phyloP scores from a whole-genome alignment of 1,139 yeast genomes.

The Candida pseudoviswanathii region DNA sequence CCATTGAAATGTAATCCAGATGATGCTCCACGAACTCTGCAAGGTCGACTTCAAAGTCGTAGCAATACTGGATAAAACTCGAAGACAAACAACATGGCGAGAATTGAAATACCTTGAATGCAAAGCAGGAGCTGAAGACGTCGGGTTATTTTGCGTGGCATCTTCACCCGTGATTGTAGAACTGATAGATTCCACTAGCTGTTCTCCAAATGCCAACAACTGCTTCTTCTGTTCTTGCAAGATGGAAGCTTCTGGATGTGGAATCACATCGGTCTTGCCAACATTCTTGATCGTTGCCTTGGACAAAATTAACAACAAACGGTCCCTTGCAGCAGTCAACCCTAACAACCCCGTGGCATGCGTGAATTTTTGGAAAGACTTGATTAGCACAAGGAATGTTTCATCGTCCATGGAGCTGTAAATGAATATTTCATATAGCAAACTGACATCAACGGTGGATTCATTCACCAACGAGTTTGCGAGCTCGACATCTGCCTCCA shows the following conservation, averaged over 20 bases:
- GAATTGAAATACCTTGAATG: constrained; percentile 52
- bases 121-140: constrained; percentile 7
- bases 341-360: constrained; percentile 83
- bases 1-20: constrained; percentile 79
- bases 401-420: constrained; percentile 71
- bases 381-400: constrained; percentile 58
- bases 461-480: constrained; percentile 41
- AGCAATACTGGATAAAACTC: constrained; percentile 78
- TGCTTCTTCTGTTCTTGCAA: constrained; percentile 31
- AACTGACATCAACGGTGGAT: constrained; percentile 49
- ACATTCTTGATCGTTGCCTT: constrained; percentile 50
- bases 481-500: constrained; percentile 41
- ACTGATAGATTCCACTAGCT: constrained; percentile 54
- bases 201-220: constrained; percentile 58
- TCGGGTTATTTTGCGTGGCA: constrained; percentile 17
- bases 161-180: constrained; percentile 32
- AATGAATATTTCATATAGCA: constrained; percentile 53
- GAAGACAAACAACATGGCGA: constrained; percentile 71
- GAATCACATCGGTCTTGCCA: constrained; percentile 20
- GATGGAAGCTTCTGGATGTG: constrained; percentile 8
- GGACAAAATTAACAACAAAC: constrained; percentile 60
- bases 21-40: constrained; percentile 65
- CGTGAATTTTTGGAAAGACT: constrained; percentile 77
- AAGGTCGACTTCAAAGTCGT: constrained; percentile 76
- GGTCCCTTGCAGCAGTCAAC: constrained; percentile 56